Evolutionary conservation across 495 filamentous ascomycete genomes (phyloP), one percentile per base, ranked within the genome.

Genomic region (Hapsidospora chrysogenum): DNA sequence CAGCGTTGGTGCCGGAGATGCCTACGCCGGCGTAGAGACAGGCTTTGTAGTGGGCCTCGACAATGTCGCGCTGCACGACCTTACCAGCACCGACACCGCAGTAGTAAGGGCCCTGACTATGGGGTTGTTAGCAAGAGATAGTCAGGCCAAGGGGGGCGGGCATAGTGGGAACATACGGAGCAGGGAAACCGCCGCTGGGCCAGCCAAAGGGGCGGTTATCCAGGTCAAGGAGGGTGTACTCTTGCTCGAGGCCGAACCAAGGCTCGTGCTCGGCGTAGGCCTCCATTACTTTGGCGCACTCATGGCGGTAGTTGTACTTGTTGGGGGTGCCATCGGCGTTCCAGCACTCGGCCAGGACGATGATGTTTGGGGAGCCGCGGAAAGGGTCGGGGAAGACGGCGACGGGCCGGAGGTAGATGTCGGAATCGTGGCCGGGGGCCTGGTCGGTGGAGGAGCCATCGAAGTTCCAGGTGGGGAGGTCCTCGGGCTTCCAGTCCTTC

Each of bases 181-280:
- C 89, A 39, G 89, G 89, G 80, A 78, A 97, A 61, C 92, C 92
- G 51, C 80, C 80, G 65, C 73, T 32, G 44, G 46, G 48, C 87
- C 89, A 97, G 58, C 89, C 89, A 53, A 89, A 85, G 17, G 89
- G 89, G 61, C 81, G 78, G 53, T 82, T 82, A 48, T 72, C 70
- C 45, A 74, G 66, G 53, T 86, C 87, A 48, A 95, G 84, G 29
- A 94, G 74, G 27, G 85, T 92, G 46, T 54, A 66, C 56, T 96
- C 92, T 54, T 97, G 89, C 70, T 97, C 89, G 13, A 97, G 78
- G 67, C 89, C 89, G 59, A 96, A 97, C 89, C 86, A 96, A 51
- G 85, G 85, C 57, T 78, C 62, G 53, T 85, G 78, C 41, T 74
- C 65, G 50, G 74, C 74, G 57, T 97, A 68, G 36, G 77, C 76